Base-by-base conservation (phyloP, 1,284 basidiomycete genomes). In the Moesziomyces aphidis region DNA sequence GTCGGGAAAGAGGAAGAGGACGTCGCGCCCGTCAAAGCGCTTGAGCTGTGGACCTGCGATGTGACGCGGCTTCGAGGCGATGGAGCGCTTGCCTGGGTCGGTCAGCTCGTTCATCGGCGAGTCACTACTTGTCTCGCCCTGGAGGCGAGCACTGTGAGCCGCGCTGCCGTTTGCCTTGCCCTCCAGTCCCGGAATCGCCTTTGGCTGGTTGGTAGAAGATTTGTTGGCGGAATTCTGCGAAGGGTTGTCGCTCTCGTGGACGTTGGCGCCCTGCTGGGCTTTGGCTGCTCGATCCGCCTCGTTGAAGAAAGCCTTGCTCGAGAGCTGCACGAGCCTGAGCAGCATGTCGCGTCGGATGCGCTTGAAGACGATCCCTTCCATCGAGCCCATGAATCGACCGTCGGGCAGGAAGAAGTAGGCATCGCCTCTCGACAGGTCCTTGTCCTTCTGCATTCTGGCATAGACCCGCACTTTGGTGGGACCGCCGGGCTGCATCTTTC, bases 281-380 rank as follows among this genome's bases (percentile, higher is more conserved):
- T 50, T 36, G 9, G 34, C 42, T 15, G 47, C 46, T 34, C 21
- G 24, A 6, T 45, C 55, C 15, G 66, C 66, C 50, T 74, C 72
- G 48, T 50, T 63, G 34, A 61, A 61, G 49, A 65, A 68, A 0
- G 65, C 61, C 47, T 66, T 74, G 3, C 60, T 70, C 9, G 72
- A 65, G 13, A 74, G 58, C 46, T 70, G 59, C 2, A 77, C 63
- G 24, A 77, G 52, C 28, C 71, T 55, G 8, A 46, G 52, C 36
- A 77, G 52, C 51, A 73, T 70, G 45, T 64, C 61, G 22, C 64
- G 61, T 22, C 67, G 60, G 50, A 77, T 69, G 26, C 63, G 64
- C 47, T 72, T 71, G 61, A 75, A 74, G 1, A 49, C 58, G 54
- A 75, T 72, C 50, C 55, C 55, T 34, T 68, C 64, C 72, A 75